phyloP scores from a whole-genome alignment of 2,329 filamentous ascomycete species.

The Alternaria sp. region DNA sequence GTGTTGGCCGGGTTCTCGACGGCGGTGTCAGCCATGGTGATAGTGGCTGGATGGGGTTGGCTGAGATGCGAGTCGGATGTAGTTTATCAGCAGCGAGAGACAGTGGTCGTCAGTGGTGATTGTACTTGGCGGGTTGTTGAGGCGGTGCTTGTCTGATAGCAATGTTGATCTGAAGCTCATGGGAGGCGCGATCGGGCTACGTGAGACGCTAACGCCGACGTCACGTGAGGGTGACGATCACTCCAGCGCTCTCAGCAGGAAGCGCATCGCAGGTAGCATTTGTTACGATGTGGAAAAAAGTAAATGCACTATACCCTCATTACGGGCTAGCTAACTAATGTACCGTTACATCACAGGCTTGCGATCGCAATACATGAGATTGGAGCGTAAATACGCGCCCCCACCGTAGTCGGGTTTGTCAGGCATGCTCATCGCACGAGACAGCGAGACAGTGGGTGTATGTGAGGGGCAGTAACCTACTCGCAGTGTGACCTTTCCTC shows the following conservation, averaged over 20 bases:
- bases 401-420: slow-evolving; percentile 10
- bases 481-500: slow-evolving; percentile 5
- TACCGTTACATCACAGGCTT: background rate
- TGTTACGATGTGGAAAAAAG: slow-evolving; percentile 7
- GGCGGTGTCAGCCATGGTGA: slow-evolving; percentile 81
- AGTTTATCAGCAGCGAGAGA: slow-evolving; percentile 10
- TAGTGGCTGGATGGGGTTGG: slow-evolving; percentile 8
- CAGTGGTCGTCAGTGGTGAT: slow-evolving; percentile 5
- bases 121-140: slow-evolving; percentile 11
- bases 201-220: slow-evolving; percentile 35
- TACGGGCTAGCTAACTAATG: background rate
- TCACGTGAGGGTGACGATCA: slow-evolving; percentile 27
- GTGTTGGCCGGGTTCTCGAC: slow-evolving; percentile 82
- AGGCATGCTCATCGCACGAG: slow-evolving; percentile 13
- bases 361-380: background rate
- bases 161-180: slow-evolving; percentile 39
- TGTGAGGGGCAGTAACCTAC: slow-evolving; percentile 5
- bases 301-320: slow-evolving; percentile 5
- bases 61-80: slow-evolving; percentile 9
- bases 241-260: background rate
- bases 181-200: slow-evolving; percentile 35
- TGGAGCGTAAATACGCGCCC: background rate
- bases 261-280: slow-evolving; percentile 8
- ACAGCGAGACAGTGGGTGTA: slow-evolving; percentile 3
- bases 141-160: slow-evolving; percentile 31